These are phyloP conservation scores for Lasiosphaeria ovina DNA, from an alignment of 495 filamentous ascomycete species.

Conservation along the genomic window DNA sequence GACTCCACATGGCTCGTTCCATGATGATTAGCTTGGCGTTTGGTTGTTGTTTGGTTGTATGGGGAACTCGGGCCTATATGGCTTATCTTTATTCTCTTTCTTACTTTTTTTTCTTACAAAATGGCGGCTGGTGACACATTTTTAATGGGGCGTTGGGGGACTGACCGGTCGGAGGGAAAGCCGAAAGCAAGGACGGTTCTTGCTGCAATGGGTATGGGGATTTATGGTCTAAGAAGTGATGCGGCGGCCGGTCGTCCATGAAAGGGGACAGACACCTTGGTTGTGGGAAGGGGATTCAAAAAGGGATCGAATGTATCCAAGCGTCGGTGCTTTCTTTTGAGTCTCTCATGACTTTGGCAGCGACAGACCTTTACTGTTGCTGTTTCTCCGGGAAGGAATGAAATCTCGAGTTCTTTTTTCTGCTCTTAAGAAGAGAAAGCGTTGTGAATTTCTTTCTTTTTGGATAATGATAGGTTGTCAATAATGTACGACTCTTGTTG, in stretches of 20 bases:
- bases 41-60: background rate
- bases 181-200: background rate
- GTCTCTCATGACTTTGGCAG: background rate
- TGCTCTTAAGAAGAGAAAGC: background rate
- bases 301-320: background rate
- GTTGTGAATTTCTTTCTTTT: background rate
- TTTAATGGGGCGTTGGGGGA: slow-evolving; percentile 1
- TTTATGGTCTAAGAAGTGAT: no score
- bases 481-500: slow-evolving; percentile 1
- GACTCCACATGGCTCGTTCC: background rate
- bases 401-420: no score
- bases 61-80: background rate
- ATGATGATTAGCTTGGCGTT: slow-evolving; percentile 6
- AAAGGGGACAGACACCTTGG: background rate
- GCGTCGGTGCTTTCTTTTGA: background rate
- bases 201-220: background rate
- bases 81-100: background rate
- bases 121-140: background rate
- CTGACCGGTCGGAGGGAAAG: background rate
- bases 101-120: background rate
- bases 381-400: no score
- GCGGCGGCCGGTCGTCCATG: background rate
- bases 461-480: background rate
- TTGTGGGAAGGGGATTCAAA: background rate
- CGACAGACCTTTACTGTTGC: no score